Conservation (phyloP, 2,329 filamentous ascomycete genomes). For the Epichloe uncinata region DNA sequence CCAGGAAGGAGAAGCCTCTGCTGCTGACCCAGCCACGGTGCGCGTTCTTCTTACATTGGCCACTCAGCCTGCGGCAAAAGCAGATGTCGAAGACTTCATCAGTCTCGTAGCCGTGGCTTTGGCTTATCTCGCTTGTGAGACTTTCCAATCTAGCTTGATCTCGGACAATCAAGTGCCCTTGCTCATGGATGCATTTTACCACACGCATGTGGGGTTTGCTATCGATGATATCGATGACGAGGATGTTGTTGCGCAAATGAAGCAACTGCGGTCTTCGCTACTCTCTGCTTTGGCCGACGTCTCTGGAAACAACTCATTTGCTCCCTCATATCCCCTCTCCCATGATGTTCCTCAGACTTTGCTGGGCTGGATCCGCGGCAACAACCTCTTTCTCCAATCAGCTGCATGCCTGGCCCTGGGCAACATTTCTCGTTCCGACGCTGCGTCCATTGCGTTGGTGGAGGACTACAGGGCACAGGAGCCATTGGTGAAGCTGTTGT, state of each 20-base stretch:
- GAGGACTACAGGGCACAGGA: constrained; percentile 25
- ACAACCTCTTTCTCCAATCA: constrained; percentile 33
- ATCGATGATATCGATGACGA: constrained; percentile 29
- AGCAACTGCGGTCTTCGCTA: constrained; percentile 35
- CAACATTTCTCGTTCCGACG: constrained; percentile 48
- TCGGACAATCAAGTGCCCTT: constrained; percentile 23
- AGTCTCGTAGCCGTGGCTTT: constrained; percentile 37
- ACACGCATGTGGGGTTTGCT: constrained; percentile 31
- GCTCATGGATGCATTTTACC: constrained; percentile 35
- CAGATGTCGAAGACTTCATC: constrained; percentile 42
- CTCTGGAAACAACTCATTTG: constrained; percentile 36
- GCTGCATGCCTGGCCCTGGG: constrained; percentile 48
- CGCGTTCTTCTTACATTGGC: constrained; percentile 37
- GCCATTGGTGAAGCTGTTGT: constrained; percentile 32
- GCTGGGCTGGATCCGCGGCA: constrained; percentile 31
- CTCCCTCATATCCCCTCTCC: constrained; percentile 26
- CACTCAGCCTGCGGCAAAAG: constrained; percentile 21
- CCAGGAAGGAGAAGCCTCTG: constrained; percentile 35
- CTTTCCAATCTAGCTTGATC: constrained; percentile 37
- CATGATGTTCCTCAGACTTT: constrained; percentile 29
- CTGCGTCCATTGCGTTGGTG: constrained; percentile 37
- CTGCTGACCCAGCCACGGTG: constrained; percentile 33
- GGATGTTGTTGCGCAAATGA: constrained; percentile 29
- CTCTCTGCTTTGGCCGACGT: constrained; percentile 38
- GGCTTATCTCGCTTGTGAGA: constrained; percentile 40